Base-by-base conservation (phyloP, 441 rosid species). In the Adansonia gregorii region DNA sequence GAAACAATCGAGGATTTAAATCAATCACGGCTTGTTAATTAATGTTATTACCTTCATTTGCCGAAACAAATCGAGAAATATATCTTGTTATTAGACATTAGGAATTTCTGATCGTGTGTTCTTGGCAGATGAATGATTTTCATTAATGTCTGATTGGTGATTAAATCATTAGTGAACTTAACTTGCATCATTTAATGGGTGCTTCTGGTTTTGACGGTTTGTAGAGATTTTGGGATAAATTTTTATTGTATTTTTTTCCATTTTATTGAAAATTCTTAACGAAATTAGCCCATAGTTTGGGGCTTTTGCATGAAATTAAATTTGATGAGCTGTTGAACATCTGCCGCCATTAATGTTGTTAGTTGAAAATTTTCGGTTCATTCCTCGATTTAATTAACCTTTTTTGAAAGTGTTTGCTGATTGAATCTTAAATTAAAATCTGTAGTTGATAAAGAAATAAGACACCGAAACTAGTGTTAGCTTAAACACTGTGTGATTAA, bases 251-350 rank as follows among this genome's bases (percentile, higher is more conserved):
- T 52, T n/a, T 19, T 35, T n/a, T 35, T 24, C 9, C 31, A 52
- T 51, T 35, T 14, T 9, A 35, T 72, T 72, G 75, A 72, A 55
- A 24, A 24, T 39, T 31, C 3, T 31, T 24, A 4, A 17, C 45
- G 35, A 4, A 46, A 27, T 20, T 46, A 19, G 5, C 55, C 51
- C 72, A 2, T 24, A 0, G 19, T 45, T 19, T 22, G 9, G n/a
- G 8, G 31, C 27, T 72, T 56, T 54, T 54, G 75, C 56, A 60
- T 61, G 69, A 64, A 31, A 64, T 64, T 22, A 35, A 60, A 60
- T 60, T 60, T 74, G 14, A 27, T 74, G n/a, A 39, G 77, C 2
- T 60, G 77, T 59, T 46, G 1, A 45, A 8, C 5, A 22, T 46
- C 46, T 74, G 9, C 48, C 17, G 27, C 43, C 56, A 24, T 24